Percentiles rank a stretch among this genome's conserved stretches.
These are phyloP conservation scores for Lepidium didymum DNA, from an alignment of 345 rosid genomes.

Conservation along the genomic window DNA sequence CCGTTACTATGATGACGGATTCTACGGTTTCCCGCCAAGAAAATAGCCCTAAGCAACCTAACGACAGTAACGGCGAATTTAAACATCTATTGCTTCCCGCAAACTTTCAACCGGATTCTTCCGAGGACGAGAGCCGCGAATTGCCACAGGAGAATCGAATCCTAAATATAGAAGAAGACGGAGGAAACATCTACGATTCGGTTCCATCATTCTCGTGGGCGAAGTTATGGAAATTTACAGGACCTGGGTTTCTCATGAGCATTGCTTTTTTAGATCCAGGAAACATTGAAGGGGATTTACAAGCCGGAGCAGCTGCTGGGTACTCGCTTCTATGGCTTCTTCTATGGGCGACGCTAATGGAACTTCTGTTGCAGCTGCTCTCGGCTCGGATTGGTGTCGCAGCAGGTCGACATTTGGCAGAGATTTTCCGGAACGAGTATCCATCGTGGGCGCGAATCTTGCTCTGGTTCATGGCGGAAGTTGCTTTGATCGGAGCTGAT, in stretches of 20 bases:
- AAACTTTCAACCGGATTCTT: not conserved
- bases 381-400: slow-evolving; percentile 91
- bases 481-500: slow-evolving; percentile 88
- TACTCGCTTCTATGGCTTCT: slow-evolving; percentile 86
- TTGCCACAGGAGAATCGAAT: slow-evolving; percentile 49
- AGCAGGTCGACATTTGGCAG: slow-evolving; percentile 86
- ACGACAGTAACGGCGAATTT: slow-evolving; percentile 34
- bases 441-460: slow-evolving; percentile 65
- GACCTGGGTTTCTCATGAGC: slow-evolving; percentile 95
- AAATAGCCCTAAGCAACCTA: slow-evolving; percentile 16
- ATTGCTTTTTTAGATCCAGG: slow-evolving; percentile 93
- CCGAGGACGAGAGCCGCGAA: slow-evolving; percentile 22
- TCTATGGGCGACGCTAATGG: slow-evolving; percentile 86
- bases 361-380: slow-evolving; percentile 67
- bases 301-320: slow-evolving; percentile 89
- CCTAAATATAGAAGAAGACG: slow-evolving; percentile 32
- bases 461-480: slow-evolving; percentile 92
- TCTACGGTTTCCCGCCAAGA: slow-evolving; percentile 26
- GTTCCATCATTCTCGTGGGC: slow-evolving; percentile 85
- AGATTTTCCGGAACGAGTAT: slow-evolving; percentile 73
- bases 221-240: slow-evolving; percentile 86
- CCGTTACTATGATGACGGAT: slow-evolving; percentile 20
- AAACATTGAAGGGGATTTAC: slow-evolving; percentile 88
- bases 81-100: slow-evolving; percentile 35
- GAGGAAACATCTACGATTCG: slow-evolving; percentile 13